Evolutionary conservation across 441 rosid genomes (phyloP).

Genomic region (Cnidoscolus chayamansa): DNA sequence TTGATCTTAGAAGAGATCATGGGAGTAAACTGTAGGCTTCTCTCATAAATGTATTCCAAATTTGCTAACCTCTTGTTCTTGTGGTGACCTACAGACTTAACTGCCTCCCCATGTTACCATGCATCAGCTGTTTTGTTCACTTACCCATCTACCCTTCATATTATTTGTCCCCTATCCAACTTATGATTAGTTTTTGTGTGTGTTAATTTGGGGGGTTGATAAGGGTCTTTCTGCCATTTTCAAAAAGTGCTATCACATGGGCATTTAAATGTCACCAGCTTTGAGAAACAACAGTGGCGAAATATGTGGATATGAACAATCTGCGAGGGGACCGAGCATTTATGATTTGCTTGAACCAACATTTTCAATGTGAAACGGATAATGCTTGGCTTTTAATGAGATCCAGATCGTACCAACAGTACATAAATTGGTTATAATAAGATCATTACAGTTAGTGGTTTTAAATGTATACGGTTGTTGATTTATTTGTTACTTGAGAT

Average conservation of each 20-base stretch:
- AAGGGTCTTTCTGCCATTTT: neutral
- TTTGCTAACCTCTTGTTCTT: neutral
- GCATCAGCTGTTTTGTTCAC: slow-evolving; percentile 5
- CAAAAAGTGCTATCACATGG: slow-evolving; percentile 1
- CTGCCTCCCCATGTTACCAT: slow-evolving; percentile 15
- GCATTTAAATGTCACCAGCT: neutral
- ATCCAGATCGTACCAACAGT: neutral
- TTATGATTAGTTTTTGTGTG: no score
- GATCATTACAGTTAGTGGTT: no score
- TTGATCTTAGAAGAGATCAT: no score
- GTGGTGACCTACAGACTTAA: neutral
- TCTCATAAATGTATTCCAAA: neutral
- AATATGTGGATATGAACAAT: neutral
- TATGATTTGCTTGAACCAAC: neutral
- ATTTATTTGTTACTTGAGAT: no score
- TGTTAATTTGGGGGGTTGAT: no score
- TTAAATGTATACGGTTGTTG: no score
- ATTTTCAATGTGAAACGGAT: neutral
- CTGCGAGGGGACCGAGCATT: neutral
- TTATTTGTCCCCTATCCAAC: neutral
- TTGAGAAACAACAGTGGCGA: neutral
- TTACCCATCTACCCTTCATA: neutral
- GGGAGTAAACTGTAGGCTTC: no score
- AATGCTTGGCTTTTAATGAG: slow-evolving; percentile 1
- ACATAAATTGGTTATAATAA: no score